Evolutionary conservation across 2,329 filamentous ascomycete species (phyloP).

Genomic region (Penicillium sp.): DNA sequence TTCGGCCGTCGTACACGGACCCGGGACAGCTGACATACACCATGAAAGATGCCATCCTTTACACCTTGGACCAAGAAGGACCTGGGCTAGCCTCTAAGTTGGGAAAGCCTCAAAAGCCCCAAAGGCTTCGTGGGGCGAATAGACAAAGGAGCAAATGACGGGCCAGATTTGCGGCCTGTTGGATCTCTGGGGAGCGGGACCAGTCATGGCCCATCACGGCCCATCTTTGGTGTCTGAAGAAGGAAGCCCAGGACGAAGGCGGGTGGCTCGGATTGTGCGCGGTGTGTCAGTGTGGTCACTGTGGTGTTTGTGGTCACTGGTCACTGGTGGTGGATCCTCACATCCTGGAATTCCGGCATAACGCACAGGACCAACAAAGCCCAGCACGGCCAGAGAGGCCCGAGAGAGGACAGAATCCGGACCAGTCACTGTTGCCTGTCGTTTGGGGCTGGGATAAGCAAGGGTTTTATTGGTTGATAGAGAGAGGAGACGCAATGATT

Average conservation of each 20-base stretch:
- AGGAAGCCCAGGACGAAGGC: conserved; percentile 7
- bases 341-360: conserved; percentile 24
- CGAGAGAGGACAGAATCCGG: conserved; percentile 8
- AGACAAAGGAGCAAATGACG: not conserved
- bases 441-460: not conserved
- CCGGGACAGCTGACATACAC: not conserved
- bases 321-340: conserved; percentile 16
- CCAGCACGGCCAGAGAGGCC: not conserved
- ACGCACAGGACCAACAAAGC: not conserved
- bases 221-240: not conserved
- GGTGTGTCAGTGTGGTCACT: conserved; percentile 11
- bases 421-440: conserved; percentile 9
- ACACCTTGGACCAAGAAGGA: not conserved
- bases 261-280: conserved; percentile 27
- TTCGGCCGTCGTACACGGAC: conserved; percentile 2
- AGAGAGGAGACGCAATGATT: not conserved
- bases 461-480: not conserved
- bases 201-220: not conserved
- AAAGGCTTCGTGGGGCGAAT: not conserved
- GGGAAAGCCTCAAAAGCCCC: not conserved
- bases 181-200: not conserved
- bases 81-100: not conserved
- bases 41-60: not conserved
- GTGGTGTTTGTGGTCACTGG: conserved; percentile 5
- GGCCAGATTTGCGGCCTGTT: not conserved